phyloP scores from a whole-genome alignment of 2,329 filamentous ascomycete genomes.

The Phialophora chinensis region DNA sequence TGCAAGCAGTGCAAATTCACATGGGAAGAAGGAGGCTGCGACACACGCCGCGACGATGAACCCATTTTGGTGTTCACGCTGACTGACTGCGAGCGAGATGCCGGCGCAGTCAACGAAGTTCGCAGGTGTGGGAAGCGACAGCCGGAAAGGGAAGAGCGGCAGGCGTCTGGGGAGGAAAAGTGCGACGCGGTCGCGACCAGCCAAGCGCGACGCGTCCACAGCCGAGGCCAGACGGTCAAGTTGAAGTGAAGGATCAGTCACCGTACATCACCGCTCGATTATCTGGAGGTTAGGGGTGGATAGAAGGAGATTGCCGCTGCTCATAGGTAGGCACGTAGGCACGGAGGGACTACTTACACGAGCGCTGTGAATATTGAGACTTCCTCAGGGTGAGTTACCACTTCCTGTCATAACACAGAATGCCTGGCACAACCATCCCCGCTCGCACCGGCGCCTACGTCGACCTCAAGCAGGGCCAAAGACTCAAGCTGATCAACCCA shows the following conservation, averaged over 20 bases:
- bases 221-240: background rate
- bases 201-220: background rate
- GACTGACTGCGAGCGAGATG: background rate
- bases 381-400: background rate
- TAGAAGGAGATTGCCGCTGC: background rate
- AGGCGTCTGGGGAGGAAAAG: background rate
- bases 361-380: background rate
- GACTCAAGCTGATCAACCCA: conserved; percentile 55
- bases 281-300: background rate
- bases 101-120: background rate
- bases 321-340: background rate
- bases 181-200: background rate
- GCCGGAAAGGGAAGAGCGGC: background rate
- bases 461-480: conserved; percentile 46
- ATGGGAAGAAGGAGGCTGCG: conserved; percentile 10
- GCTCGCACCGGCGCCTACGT: conserved; percentile 53
- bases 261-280: background rate
- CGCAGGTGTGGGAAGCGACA: background rate
- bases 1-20: conserved; percentile 37
- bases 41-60: conserved; percentile 19
- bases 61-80: conserved; percentile 14
- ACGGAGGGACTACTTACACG: background rate
- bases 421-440: conserved; percentile 45
- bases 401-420: conserved; percentile 29
- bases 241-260: background rate